These are phyloP conservation scores for Pyrus bretschneideri DNA, from an alignment of 306 rosid genomes.

Conservation along the genomic window DNA sequence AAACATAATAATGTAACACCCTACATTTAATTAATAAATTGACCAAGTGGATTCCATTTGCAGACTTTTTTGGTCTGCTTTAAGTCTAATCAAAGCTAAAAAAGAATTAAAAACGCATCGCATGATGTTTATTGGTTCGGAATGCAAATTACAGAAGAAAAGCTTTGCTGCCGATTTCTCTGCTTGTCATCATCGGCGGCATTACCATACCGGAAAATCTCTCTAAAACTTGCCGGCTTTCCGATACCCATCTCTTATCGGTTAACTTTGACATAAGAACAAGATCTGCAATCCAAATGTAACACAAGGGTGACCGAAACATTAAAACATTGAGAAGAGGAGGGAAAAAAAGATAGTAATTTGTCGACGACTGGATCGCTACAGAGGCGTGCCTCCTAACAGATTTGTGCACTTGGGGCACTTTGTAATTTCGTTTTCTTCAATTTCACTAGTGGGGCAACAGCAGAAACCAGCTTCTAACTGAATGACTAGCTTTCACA, in stretches of 20 bases:
- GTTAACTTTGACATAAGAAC: no score
- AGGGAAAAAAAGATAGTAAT: no score
- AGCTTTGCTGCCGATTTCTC: not conserved
- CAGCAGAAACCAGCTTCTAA: conserved; percentile 4
- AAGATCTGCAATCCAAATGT: no score
- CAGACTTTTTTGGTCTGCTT: not conserved
- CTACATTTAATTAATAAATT: not conserved
- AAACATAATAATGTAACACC: no score
- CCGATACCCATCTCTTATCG: no score
- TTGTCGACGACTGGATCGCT: not conserved
- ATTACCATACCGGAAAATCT: no score
- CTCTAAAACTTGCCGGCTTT: no score
- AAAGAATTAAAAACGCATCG: not conserved
- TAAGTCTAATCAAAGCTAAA: not conserved
- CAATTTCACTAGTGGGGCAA: not conserved
- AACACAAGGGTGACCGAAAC: no score
- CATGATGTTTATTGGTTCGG: not conserved
- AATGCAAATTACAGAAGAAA: not conserved
- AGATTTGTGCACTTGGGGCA: not conserved
- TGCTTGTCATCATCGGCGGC: no score
- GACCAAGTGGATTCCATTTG: not conserved
- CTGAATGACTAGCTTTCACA: not conserved
- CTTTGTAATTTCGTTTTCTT: not conserved
- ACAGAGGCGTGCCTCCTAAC: not conserved
- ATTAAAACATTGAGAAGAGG: no score